Conservation (phyloP, 2,329 filamentous ascomycete genomes). For the Hypocreales sp. region DNA sequence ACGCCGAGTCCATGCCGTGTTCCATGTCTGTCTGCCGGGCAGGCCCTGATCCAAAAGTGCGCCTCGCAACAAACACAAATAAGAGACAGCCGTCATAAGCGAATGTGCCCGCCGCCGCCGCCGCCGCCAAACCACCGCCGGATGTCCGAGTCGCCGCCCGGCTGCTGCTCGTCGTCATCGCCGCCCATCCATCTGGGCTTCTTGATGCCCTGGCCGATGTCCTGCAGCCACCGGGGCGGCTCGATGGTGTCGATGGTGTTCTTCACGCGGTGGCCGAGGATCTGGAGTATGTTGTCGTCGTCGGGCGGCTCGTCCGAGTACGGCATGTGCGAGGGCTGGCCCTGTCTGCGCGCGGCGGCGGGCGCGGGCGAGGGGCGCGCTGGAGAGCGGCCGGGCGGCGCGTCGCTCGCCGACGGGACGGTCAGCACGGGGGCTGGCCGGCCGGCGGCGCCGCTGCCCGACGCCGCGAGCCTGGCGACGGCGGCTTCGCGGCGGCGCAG, state of each 20-base stretch:
- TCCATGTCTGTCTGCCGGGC: no score
- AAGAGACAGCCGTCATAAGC: conserved; percentile 3
- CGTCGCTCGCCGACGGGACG: conserved; percentile 24
- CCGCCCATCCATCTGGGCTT: conserved; percentile 70
- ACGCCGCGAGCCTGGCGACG: conserved; percentile 15
- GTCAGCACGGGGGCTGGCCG: conserved; percentile 31
- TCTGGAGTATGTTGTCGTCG: conserved; percentile 70
- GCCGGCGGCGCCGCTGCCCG: conserved; percentile 9
- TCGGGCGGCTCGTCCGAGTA: conserved; percentile 39
- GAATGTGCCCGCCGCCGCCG: conserved; percentile 11
- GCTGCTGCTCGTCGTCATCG: conserved; percentile 28
- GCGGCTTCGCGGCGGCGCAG: conserved; percentile 31
- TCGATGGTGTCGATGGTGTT: conserved; percentile 84
- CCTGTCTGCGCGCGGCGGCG: conserved; percentile 6
- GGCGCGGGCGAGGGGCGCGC: conserved; percentile 8
- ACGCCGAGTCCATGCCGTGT: not conserved
- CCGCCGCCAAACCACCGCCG: conserved; percentile 43
- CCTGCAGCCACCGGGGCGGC: conserved; percentile 68
- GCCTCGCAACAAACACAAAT: no score
- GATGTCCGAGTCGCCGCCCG: conserved; percentile 24
- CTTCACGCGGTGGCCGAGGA: conserved; percentile 69
- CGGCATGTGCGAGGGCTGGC: conserved; percentile 10
- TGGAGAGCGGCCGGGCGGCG: conserved; percentile 23
- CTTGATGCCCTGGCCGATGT: conserved; percentile 52
- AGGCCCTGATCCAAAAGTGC: no score